These are phyloP conservation scores for Theileria luwenshuni DNA, from an alignment of 169 alveolate species.

Conservation along the genomic window DNA sequence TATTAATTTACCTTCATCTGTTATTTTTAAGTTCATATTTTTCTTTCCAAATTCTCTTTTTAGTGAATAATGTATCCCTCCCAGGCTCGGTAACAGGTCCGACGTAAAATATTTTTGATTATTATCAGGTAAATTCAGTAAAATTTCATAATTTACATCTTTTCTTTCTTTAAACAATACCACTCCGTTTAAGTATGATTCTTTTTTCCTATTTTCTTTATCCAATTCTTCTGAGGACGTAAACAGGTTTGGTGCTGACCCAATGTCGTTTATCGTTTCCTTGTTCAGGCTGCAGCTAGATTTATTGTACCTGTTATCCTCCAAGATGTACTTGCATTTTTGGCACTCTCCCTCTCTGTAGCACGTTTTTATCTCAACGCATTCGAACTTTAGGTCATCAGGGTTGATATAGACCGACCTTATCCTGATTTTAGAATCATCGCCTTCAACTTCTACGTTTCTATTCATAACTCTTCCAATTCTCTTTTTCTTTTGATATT, in stretches of 20 bases:
- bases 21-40: neutral
- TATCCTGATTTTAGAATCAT: constrained; percentile 10
- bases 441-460: constrained; percentile 6
- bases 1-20: constrained; percentile 2
- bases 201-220: neutral
- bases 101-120: neutral
- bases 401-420: constrained; percentile 20
- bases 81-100: constrained; percentile 4
- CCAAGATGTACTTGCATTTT: constrained; percentile 17
- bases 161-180: neutral
- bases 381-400: constrained; percentile 1
- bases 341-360: constrained; percentile 27
- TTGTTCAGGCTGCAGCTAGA: constrained; percentile 7
- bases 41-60: constrained; percentile 18
- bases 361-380: constrained; percentile 30
- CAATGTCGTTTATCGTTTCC: neutral
- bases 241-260: constrained; percentile 7
- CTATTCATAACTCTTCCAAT: constrained; percentile 25
- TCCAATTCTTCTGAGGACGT: neutral
- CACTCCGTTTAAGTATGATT: neutral
- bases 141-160: neutral
- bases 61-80: constrained; percentile 10
- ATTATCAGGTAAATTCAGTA: constrained; percentile 2
- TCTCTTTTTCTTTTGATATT: constrained; percentile 3
- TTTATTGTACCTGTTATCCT: constrained; percentile 15